A percentile compares a stretch with the other conserved stretches of the same genome.
These are phyloP conservation scores for Penicillium aurantiogriseum DNA, from an alignment of 2,329 filamentous ascomycete genomes.

Conservation along the genomic window DNA sequence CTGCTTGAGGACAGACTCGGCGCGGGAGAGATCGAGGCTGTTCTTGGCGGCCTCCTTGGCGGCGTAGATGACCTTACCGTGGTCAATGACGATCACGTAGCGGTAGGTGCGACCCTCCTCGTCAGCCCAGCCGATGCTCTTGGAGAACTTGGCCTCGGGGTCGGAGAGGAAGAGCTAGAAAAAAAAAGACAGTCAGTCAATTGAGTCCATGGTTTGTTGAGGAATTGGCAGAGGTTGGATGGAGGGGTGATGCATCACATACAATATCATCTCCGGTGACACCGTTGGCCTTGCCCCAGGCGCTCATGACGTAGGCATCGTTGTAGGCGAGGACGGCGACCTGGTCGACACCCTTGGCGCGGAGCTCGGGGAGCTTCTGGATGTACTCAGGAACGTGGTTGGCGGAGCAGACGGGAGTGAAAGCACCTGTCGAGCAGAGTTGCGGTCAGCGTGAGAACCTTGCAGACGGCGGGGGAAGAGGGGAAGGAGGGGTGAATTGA, in stretches of 20 bases:
- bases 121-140: conserved; percentile 72
- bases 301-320: conserved; percentile 83
- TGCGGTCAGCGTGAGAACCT: conserved; percentile 20
- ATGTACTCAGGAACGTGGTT: conserved; percentile 80
- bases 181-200: conserved; percentile 8
- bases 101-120: conserved; percentile 71
- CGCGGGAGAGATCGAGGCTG: conserved; percentile 46
- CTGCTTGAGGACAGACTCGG: conserved; percentile 50
- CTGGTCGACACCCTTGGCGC: conserved; percentile 77
- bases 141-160: conserved; percentile 68
- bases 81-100: conserved; percentile 77
- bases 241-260: conserved; percentile 27
- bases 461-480: background rate
- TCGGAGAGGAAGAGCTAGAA: conserved; percentile 73
- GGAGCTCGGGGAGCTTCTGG: conserved; percentile 66
- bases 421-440: conserved; percentile 57
- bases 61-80: conserved; percentile 80
- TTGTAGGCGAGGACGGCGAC: conserved; percentile 81
- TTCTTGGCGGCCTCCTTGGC: conserved; percentile 62
- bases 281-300: conserved; percentile 84
- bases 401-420: conserved; percentile 83
- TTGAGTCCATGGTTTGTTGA: background rate
- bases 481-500: background rate
- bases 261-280: conserved; percentile 70
- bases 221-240: background rate